Conservation (phyloP, 2,329 filamentous ascomycete genomes). For the Colletotrichum chlorophyti region DNA sequence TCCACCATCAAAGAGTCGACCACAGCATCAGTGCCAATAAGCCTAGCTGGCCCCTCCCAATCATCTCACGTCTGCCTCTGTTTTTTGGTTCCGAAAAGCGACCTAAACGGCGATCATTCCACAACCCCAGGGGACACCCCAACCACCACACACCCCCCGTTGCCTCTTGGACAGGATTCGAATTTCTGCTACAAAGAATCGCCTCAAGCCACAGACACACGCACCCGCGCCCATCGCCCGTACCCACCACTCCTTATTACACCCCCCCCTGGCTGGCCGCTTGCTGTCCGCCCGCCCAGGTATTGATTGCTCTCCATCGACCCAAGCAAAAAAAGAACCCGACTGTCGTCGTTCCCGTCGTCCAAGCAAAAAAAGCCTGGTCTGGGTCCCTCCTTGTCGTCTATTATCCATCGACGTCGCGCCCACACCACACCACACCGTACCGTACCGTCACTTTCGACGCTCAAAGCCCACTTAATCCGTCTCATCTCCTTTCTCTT, state of each 20-base stretch:
- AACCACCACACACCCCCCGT: constrained; percentile 1
- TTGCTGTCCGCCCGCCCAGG: neutral
- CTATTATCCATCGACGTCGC: neutral
- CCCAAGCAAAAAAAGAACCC: constrained; percentile 11
- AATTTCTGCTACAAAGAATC: constrained; percentile 28
- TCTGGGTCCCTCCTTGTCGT: neutral
- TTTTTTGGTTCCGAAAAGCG: neutral
- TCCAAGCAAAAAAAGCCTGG: no score
- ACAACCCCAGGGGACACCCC: constrained; percentile 11
- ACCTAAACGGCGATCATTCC: constrained; percentile 28
- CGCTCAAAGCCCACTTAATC: constrained; percentile 4
- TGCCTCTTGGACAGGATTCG: constrained; percentile 10
- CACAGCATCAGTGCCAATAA: no score
- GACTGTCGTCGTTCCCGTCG: constrained; percentile 21
- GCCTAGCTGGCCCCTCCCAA: constrained; percentile 5
- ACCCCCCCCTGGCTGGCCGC: neutral
- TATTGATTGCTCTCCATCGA: constrained; percentile 1
- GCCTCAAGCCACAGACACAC: constrained; percentile 21
- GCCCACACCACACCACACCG: no score
- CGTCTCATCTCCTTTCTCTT: constrained; percentile 18
- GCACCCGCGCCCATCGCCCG: neutral
- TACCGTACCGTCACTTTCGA: constrained; percentile 14
- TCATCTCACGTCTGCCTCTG: neutral
- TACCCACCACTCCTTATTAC: neutral
- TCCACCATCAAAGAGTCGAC: no score